Evolutionary conservation across 2,329 filamentous ascomycete genomes (phyloP), one percentile per base, ranked within the genome.

Genomic region (Aureobasidium uvarum): DNA sequence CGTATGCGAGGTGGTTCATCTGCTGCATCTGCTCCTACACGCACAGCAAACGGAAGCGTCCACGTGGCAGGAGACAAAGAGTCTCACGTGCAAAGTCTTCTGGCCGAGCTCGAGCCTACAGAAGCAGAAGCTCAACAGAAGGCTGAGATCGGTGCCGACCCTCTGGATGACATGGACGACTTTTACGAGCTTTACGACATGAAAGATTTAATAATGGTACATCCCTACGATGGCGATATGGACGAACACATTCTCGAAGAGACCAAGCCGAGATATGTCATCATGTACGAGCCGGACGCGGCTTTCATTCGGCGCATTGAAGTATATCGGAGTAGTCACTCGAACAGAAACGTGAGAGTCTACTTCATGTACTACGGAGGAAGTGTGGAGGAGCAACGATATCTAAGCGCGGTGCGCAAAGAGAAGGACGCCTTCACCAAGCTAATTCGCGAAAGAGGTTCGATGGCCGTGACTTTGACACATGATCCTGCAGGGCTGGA

Each of bases 251-350:
- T 98, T n/a, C 84, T 99, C 1, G 94, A 99, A 75, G 95, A 99
- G 77, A 84, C 95, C 66, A 92, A 91, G 73, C 95, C 95, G 39
- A 88, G 91, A 67, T 97, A 97, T 76, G 92, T 99, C 66, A 90
- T 99, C 79, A 98, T 99, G 95, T 99, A 97, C 77, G 95, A 98
- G 75, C 94, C 95, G 0, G 92, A 98, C 70, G 87, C 94, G 3
- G 88, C 94, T 3, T 99, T 99, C 76, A 96, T 98, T 72, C 87
- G 95, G 16, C 85, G 94, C 43, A 89, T 99, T 23, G 95, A 99
- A 75, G 93, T 98, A 1, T 99, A 98, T 77, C 88, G 95, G 45
- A 96, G 92, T 62, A 97, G 93, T 11, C 95, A 99, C 77, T 90
- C 88, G 66, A 91, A 94, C 74, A 84, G 92, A 41, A 92, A 91